Percentiles rank a stretch among this genome's conserved stretches.
These are phyloP conservation scores for Nakataea oryzae DNA, from an alignment of 2,329 filamentous ascomycete genomes.

Conservation along the genomic window DNA sequence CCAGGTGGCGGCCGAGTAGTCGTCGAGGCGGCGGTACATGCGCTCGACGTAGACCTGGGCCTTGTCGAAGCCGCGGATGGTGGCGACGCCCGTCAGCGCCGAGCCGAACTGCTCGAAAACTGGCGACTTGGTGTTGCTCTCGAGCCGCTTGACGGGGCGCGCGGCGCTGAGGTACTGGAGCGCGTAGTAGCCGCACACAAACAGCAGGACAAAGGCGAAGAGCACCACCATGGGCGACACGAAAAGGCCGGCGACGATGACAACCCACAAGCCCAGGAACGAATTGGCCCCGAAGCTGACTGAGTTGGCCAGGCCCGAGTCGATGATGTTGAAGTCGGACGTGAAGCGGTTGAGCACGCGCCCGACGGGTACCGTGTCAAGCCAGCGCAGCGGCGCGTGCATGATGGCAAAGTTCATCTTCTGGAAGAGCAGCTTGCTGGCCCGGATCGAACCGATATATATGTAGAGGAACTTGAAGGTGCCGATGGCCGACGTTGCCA, in stretches of 20 bases:
- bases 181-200: slow-evolving; percentile 47
- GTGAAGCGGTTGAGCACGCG: slow-evolving; percentile 71
- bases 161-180: slow-evolving; percentile 58
- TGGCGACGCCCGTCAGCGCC: slow-evolving; percentile 60
- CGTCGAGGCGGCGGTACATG: slow-evolving; percentile 62
- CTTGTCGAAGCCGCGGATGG: slow-evolving; percentile 68
- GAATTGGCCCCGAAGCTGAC: slow-evolving; percentile 50
- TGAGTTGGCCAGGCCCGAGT: slow-evolving; percentile 55
- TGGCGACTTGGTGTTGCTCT: slow-evolving; percentile 67
- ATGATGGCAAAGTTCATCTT: slow-evolving; percentile 57
- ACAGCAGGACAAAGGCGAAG: slow-evolving; percentile 47
- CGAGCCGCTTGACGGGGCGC: slow-evolving; percentile 65
- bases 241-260: slow-evolving; percentile 56
- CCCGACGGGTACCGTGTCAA: slow-evolving; percentile 70
- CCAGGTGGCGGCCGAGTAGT: slow-evolving; percentile 54
- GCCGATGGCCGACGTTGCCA: slow-evolving; percentile 45
- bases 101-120: slow-evolving; percentile 74
- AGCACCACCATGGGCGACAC: slow-evolving; percentile 59
- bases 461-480: slow-evolving; percentile 53
- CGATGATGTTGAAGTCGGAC: slow-evolving; percentile 64
- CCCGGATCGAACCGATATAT: slow-evolving; percentile 54
- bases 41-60: slow-evolving; percentile 52
- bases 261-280: slow-evolving; percentile 51
- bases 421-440: slow-evolving; percentile 59
- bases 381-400: slow-evolving; percentile 64